Percentiles rank a stretch among this genome's conserved stretches.
These are phyloP conservation scores for Penicillium herquei DNA, from an alignment of 495 filamentous ascomycete genomes.

Conservation along the genomic window DNA sequence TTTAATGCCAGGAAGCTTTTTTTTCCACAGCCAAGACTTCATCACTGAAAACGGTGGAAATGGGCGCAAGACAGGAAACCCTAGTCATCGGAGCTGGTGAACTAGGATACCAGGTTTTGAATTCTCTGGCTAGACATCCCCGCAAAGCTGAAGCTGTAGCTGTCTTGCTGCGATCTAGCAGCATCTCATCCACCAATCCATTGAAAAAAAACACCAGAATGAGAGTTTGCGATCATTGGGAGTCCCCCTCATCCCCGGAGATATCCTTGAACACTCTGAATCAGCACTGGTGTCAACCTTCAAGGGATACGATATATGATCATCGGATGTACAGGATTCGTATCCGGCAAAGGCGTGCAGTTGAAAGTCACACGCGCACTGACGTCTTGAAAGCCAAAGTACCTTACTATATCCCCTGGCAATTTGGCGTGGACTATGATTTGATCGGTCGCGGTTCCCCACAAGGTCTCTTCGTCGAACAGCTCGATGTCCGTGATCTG, in stretches of 20 bases:
- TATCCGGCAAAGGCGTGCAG: conserved; percentile 50
- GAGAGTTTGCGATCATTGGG: conserved; percentile 29
- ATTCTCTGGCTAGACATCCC: conserved; percentile 43
- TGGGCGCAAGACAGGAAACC: conserved; percentile 26
- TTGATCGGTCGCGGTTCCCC: conserved; percentile 52
- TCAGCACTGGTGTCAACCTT: conserved; percentile 45
- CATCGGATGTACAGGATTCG: conserved; percentile 56
- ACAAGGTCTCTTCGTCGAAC: conserved; percentile 61
- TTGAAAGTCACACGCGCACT: conserved; percentile 48
- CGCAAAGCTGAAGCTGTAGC: conserved; percentile 31
- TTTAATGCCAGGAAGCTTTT: too few relatives aligned
- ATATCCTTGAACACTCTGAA: conserved; percentile 40
- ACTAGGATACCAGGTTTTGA: conserved; percentile 54
- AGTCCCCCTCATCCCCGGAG: conserved; percentile 43
- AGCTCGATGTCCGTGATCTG: conserved; percentile 53
- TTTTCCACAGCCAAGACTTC: too few relatives aligned
- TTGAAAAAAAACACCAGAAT: conserved; percentile 27
- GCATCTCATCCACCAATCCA: conserved; percentile 33
- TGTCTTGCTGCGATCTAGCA: conserved; percentile 49
- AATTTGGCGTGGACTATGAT: conserved; percentile 67
- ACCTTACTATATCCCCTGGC: conserved; percentile 57
- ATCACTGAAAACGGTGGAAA: too few relatives aligned
- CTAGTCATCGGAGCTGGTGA: conserved; percentile 63
- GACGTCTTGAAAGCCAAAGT: conserved; percentile 47
- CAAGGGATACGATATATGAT: conserved; percentile 46